phyloP scores from a whole-genome alignment of 768 basidiomycete genomes.

The Mycena polygramma region DNA sequence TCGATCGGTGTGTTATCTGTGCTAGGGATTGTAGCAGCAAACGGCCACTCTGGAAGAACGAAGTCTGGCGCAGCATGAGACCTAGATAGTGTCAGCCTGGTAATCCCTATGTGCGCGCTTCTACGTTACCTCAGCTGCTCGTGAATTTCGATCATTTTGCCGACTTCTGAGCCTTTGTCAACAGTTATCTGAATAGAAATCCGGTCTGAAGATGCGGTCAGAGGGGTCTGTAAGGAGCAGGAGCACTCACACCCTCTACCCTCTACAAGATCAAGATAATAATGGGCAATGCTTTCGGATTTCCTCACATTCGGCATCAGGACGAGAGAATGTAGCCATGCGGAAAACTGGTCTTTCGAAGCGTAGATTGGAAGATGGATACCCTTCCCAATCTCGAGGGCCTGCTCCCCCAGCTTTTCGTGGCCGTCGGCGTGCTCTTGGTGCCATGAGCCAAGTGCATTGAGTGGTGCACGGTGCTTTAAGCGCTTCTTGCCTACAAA shows the following conservation, averaged over 20 bases:
- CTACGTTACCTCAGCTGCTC: not conserved
- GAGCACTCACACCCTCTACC: not conserved
- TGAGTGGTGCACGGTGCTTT: conserved; percentile 13
- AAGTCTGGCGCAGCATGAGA: conserved; percentile 2
- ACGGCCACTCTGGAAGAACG: not conserved
- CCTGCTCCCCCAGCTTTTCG: not conserved
- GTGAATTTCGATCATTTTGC: not conserved
- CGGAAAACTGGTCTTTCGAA: conserved; percentile 1
- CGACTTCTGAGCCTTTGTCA: not conserved
- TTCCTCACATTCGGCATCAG: conserved; percentile 16
- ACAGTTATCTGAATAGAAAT: not conserved
- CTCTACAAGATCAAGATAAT: conserved; percentile 4
- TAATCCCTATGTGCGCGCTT: too few species aligned
- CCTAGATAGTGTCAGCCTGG: too few species aligned
- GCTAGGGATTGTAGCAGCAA: not conserved
- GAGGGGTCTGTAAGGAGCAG: not conserved
- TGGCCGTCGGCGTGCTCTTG: conserved; percentile 7
- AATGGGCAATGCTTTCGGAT: not conserved
- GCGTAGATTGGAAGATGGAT: conserved; percentile 17
- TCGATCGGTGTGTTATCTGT: conserved; percentile 19
- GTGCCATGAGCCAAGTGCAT: not conserved
- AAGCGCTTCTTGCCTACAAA: not conserved
- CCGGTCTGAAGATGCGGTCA: not conserved
- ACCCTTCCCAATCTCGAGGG: not conserved
- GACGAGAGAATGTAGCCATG: not conserved